phyloP scores from a whole-genome alignment of 345 rosid genomes.

The Cardamine resedifolia region DNA sequence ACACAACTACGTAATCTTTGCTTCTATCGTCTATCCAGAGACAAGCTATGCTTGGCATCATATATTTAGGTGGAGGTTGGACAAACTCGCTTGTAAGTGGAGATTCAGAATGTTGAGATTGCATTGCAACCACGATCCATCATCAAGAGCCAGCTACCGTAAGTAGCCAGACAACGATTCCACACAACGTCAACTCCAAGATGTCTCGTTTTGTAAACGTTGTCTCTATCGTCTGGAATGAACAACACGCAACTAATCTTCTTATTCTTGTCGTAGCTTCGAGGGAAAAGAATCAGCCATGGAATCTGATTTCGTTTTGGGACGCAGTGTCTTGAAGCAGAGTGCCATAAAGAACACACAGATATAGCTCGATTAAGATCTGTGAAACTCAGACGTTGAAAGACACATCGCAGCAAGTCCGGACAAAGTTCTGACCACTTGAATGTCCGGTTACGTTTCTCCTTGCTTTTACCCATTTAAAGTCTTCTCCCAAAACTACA shows the following conservation, averaged over 20 bases:
- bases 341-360: slow-evolving; percentile 21
- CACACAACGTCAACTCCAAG: neutral
- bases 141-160: slow-evolving; percentile 24
- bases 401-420: neutral
- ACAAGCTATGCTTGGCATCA: neutral
- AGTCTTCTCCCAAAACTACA: neutral
- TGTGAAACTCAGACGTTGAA: neutral
- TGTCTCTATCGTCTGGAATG: slow-evolving; percentile 2
- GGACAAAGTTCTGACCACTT: slow-evolving; percentile 17
- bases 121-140: neutral
- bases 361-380: slow-evolving; percentile 10
- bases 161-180: neutral
- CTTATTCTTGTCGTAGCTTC: neutral
- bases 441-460: neutral
- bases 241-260: neutral
- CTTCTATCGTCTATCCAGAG: neutral
- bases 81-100: neutral
- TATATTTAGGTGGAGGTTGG: too few species aligned
- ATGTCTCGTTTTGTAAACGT: slow-evolving; percentile 5
- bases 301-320: slow-evolving; percentile 10
- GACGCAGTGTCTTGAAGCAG: neutral
- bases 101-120: slow-evolving; percentile 17
- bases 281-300: slow-evolving; percentile 24
- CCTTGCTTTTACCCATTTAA: neutral
- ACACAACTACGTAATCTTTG: neutral